Evolutionary conservation across 805 yeast genomes (phyloP), one percentile per base, ranked within the genome.

Genomic region (Jamesozyma rosinii): DNA sequence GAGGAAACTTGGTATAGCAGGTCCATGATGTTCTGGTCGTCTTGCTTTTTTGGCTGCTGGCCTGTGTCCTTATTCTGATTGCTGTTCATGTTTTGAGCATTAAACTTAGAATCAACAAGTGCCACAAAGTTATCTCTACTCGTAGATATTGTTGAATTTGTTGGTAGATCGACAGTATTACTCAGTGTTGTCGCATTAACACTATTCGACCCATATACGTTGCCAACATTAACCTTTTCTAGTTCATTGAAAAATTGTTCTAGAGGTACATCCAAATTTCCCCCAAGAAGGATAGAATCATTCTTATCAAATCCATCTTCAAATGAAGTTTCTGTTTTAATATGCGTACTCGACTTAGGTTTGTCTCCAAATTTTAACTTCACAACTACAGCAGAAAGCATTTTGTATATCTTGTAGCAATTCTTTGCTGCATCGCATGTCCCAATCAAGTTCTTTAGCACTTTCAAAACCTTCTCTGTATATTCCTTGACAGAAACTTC

Each of bases 391-490:
- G 83, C 79, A 0, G 84, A 71, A 38, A 86, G 61, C 29, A 83
- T 75, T 49, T 82, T 84, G 55, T 82, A 81, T 26, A 83, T 79
- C 47, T 80, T 83, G 32, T 75, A 69, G 55, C 95, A 85, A 41
- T 74, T 76, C 8, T 64, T 63, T 0, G 95, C 94, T 1, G 95
- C 90, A 47, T 81, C 88, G 61, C 95, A 85, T 35, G 77, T 71
- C 38, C 80, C 86, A 22, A 71, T 66, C 54, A 86, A 65, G 27
- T 82, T 75, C 19, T 71, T 69, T 43, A 86, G 63, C 3, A 84
- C 81, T 13, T 69, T 67, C 41, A 78, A 67, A 40, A 84, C 78
- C 35, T 72, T 71, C 10, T 56, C 50, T 1, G 75, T 65, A 34
- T 67, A 64, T 22, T 67, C 68, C 20, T 83, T 77, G 29, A 80